Percentiles rank a stretch among this genome's conserved stretches.
Conservation (phyloP, 768 basidiomycete genomes). For the Lactarius sp. region DNA sequence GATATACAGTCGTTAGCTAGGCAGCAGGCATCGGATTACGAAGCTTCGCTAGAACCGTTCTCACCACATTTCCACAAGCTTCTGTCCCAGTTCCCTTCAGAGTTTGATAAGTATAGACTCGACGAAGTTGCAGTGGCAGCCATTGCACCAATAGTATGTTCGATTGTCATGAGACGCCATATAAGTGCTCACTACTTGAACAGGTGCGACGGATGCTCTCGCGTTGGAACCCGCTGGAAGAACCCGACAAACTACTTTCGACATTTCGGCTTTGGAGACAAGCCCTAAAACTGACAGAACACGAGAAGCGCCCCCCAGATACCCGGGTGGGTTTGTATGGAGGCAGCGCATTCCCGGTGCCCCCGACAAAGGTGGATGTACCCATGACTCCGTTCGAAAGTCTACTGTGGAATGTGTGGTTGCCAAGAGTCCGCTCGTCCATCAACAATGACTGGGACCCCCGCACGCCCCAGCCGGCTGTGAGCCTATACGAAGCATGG, state of each 20-base stretch:
- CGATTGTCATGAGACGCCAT: background rate
- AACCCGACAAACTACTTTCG: constrained; percentile 60
- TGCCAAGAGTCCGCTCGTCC: constrained; percentile 87
- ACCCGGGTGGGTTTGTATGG: constrained; percentile 57
- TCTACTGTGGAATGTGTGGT: constrained; percentile 90
- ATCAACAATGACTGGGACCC: constrained; percentile 96
- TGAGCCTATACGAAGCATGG: constrained; percentile 87
- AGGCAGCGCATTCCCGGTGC: constrained; percentile 34
- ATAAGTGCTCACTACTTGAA: background rate
- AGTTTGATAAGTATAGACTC: constrained; percentile 73
- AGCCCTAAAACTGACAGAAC: constrained; percentile 54
- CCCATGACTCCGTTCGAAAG: constrained; percentile 96
- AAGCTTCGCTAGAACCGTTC: constrained; percentile 70
- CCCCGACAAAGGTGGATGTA: constrained; percentile 39
- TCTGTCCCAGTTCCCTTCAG: constrained; percentile 59
- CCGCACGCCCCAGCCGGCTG: constrained; percentile 62
- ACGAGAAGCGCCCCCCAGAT: constrained; percentile 38
- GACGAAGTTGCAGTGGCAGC: constrained; percentile 95
- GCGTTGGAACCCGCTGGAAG: constrained; percentile 78
- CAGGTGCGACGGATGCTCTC: constrained; percentile 67
- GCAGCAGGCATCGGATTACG: constrained; percentile 59
- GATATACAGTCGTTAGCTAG: constrained; percentile 63
- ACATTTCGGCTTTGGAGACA: constrained; percentile 67
- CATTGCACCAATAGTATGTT: constrained; percentile 66
- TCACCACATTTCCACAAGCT: constrained; percentile 68